Base-by-base conservation (phyloP, 257 asterid species). In the Fraxinus americana region DNA sequence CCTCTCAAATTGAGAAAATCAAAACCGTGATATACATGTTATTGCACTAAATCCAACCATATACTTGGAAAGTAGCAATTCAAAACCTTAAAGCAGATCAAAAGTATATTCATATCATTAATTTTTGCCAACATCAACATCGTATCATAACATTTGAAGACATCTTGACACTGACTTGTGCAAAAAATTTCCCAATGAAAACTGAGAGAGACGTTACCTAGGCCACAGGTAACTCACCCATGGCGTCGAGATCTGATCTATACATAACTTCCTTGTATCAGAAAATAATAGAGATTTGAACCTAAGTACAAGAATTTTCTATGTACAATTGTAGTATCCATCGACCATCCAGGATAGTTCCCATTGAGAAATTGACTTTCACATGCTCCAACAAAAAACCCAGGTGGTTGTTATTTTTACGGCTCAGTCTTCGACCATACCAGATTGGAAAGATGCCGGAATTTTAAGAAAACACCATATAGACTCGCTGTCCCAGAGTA, bases 231-330 rank as follows among this genome's bases (percentile, higher is more conserved):
- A 70, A 74, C 74, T 71, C 67, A 52, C 80, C 72, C 67, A 74
- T 32, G n/a, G 75, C 38, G 29, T 38, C 77, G 38, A 43, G 43
- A 78, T 83, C 82, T 70, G 82, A 73, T 89, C 84, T 88, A 79
- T 85, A 83, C 90, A 86, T 71, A 70, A 34, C 77, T 78, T 82
- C 75, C 79, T 73, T 82, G 57, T 76, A 81, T 57, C 54, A 69
- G 73, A 32, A 77, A 76, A 74, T 61, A 79, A 73, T 43, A 68
- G 61, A 83, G 74, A 74, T 75, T 72, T 78, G 79, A 77, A 74
- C 71, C 73, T 50, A 84, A 72, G 80, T 70, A 86, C 81, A 80
- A 68, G 78, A 74, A 67, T 45, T 70, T 76, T 65, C 76, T 73
- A 85, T 86, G 76, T 78, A 84, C 86, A 76, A 57, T 81, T 50